Evolutionary conservation across 164 flowering plant species (phyloP).

Genomic region (Nymphaea colorata): DNA sequence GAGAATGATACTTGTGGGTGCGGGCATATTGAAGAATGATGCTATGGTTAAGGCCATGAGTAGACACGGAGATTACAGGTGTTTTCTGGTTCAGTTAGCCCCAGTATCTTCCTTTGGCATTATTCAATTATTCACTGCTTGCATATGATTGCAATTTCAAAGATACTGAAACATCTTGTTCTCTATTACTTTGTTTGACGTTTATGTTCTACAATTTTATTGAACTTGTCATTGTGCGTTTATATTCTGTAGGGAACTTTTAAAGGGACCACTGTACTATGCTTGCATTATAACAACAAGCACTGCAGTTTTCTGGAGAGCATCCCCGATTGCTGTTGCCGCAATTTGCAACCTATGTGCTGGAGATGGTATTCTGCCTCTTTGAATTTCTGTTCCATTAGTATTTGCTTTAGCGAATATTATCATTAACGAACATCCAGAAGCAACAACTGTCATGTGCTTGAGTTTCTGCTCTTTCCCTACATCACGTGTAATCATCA

Average conservation of each 20-base stretch:
- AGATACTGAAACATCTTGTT: no score
- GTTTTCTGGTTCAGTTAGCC: not conserved
- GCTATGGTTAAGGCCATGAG: conserved; percentile 82
- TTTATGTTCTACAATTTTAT: no score
- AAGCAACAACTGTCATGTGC: no score
- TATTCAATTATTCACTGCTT: not conserved
- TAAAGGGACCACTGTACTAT: conserved; percentile 86
- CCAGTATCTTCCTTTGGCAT: not conserved
- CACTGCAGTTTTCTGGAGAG: conserved; percentile 63
- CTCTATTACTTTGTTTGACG: no score
- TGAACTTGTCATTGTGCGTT: not conserved
- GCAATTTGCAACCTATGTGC: conserved; percentile 85
- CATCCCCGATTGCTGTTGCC: conserved; percentile 69
- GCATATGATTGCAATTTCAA: no score
- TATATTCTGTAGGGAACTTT: conserved; percentile 50
- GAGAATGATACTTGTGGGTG: conserved; percentile 67
- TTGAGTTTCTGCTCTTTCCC: no score
- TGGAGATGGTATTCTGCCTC: conserved; percentile 69
- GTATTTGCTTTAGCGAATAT: not conserved
- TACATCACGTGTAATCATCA: no score
- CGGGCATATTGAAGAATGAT: conserved; percentile 72
- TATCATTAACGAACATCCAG: not conserved
- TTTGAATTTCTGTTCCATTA: not conserved
- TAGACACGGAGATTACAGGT: conserved; percentile 88
- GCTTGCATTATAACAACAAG: conserved; percentile 56